These are phyloP conservation scores for Bromus sterilis DNA, from an alignment of 176 grass and related monocot species.

Conservation along the genomic window DNA sequence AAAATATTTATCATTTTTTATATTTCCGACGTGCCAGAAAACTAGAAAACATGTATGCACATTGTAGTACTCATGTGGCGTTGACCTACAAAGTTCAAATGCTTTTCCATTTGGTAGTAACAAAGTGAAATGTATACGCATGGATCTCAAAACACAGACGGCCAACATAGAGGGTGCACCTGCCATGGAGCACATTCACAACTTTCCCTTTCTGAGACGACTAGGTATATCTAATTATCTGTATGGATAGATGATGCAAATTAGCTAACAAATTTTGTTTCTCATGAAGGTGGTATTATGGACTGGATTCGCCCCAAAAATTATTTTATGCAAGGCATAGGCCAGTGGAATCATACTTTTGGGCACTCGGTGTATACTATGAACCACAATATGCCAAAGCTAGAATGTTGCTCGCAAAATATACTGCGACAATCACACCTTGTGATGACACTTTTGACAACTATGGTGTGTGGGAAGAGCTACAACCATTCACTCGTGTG, in stretches of 20 bases:
- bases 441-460: slow-evolving; percentile 27
- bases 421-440: no score
- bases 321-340: slow-evolving; percentile 23
- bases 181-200: no score
- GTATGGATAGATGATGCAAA: no score
- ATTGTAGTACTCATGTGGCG: background rate
- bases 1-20: no score
- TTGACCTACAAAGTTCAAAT: background rate
- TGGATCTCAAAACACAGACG: background rate
- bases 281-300: slow-evolving; percentile 10
- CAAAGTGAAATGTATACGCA: background rate
- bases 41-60: background rate
- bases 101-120: background rate
- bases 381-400: no score
- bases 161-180: no score
- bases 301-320: background rate
- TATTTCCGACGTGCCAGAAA: no score
- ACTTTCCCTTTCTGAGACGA: no score
- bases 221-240: no score
- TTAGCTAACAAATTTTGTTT: no score
- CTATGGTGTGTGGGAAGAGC: slow-evolving; percentile 12
- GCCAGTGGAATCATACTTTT: slow-evolving; percentile 10
- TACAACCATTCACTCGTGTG: slow-evolving; percentile 10
- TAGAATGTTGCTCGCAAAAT: no score
- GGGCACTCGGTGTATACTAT: no score